Evolutionary conservation across 1,139 yeast species (phyloP).

Genomic region (Debaryomyces singareniensis): DNA sequence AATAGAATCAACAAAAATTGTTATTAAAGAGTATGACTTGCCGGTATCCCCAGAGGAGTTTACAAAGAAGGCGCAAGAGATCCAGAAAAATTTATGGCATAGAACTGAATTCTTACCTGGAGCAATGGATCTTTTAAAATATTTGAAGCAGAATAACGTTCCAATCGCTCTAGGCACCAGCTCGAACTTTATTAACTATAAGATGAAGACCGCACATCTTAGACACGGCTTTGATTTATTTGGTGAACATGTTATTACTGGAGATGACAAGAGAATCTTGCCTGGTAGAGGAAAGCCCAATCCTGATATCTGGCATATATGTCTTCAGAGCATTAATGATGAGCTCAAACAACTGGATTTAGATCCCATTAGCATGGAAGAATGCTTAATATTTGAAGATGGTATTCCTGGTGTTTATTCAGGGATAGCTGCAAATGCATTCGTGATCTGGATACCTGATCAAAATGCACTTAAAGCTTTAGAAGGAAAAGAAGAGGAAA

Average conservation of each 20-base stretch:
- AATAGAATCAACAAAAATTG: conserved; percentile 48
- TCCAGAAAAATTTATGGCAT: conserved; percentile 61
- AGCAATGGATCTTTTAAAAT: conserved; percentile 58
- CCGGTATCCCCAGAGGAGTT: conserved; percentile 64
- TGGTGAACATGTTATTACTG: conserved; percentile 67
- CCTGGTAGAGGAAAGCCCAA: conserved; percentile 85
- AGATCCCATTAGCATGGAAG: conserved; percentile 56
- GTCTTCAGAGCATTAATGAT: conserved; percentile 62
- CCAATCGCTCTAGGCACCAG: conserved; percentile 96
- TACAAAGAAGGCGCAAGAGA: conserved; percentile 40
- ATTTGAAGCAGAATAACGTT: conserved; percentile 40
- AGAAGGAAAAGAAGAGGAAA: conserved; percentile 34
- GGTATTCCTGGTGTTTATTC: conserved; percentile 86
- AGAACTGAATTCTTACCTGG: conserved; percentile 73
- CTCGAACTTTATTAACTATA: conserved; percentile 54
- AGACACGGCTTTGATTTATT: conserved; percentile 56
- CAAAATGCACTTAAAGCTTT: conserved; percentile 54
- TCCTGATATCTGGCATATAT: conserved; percentile 88
- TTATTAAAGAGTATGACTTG: conserved; percentile 62
- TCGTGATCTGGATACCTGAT: conserved; percentile 91
- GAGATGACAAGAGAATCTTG: conserved; percentile 81
- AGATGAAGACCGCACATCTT: conserved; percentile 65
- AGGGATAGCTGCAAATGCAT: conserved; percentile 77
- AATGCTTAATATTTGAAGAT: conserved; percentile 89
- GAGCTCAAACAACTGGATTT: conserved; percentile 26